These are phyloP conservation scores for Apocynum venetum DNA, from an alignment of 257 asterid species.

Conservation along the genomic window DNA sequence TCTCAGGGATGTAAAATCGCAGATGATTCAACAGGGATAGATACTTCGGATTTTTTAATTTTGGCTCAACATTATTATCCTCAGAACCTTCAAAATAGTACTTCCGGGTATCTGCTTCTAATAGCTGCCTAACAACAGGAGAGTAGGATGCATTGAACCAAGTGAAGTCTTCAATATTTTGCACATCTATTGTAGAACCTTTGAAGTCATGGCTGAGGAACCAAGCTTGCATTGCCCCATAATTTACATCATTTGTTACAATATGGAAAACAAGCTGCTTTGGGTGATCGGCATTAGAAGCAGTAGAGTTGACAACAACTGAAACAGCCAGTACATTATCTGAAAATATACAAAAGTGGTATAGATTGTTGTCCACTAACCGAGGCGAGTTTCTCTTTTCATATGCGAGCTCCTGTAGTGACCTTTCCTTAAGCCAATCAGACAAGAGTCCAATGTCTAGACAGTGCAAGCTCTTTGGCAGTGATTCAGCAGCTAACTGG, in stretches of 20 bases:
- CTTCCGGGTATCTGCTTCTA: constrained; percentile 27
- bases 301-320: constrained; percentile 72
- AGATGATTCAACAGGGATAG: constrained; percentile 60
- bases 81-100: constrained; percentile 39
- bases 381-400: constrained; percentile 70
- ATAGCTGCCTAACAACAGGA: constrained; percentile 54
- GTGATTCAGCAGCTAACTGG: constrained; percentile 64
- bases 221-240: constrained; percentile 89
- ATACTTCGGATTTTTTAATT: constrained; percentile 58
- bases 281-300: constrained; percentile 76
- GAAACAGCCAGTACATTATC: constrained; percentile 79
- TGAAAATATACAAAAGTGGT: constrained; percentile 86
- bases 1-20: constrained; percentile 79
- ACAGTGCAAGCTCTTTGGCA: constrained; percentile 76
- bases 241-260: constrained; percentile 62
- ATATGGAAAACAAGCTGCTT: constrained; percentile 81
- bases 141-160: constrained; percentile 75
- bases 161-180: constrained; percentile 57
- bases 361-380: constrained; percentile 65
- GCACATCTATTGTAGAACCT: constrained; percentile 73
- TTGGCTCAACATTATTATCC: constrained; percentile 40
- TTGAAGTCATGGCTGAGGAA: constrained; percentile 60
- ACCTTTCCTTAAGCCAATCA: constrained; percentile 57
- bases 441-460: constrained; percentile 54
- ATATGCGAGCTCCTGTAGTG: constrained; percentile 47